Conservation (phyloP, 108 stramenopile species). For the Parietichytrium sp. region DNA sequence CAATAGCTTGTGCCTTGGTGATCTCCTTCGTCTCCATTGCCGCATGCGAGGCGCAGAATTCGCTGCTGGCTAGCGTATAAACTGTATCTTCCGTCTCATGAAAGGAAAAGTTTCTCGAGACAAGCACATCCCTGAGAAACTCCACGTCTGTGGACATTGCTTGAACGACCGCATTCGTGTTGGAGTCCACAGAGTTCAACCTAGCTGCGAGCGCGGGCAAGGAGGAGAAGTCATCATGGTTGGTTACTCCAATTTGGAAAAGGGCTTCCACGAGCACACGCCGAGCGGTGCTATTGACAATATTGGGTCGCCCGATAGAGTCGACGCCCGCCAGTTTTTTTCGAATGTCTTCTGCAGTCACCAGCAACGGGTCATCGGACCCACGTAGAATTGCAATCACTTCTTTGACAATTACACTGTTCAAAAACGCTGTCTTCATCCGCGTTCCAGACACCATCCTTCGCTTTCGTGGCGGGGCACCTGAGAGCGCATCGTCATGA, state of each 20-base stretch:
- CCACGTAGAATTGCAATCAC: not conserved
- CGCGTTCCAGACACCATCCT: not conserved
- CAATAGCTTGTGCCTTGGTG: too few species aligned
- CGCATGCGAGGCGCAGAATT: too few species aligned
- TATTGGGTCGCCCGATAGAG: not conserved
- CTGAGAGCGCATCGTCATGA: too few species aligned
- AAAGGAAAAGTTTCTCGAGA: constrained; percentile 22
- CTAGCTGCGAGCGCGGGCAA: not conserved
- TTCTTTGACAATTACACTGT: constrained; percentile 34
- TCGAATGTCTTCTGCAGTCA: constrained; percentile 7
- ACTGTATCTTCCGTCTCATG: too few species aligned
- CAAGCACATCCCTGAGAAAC: not conserved
- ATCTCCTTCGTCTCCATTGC: too few species aligned
- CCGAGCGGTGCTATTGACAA: not conserved
- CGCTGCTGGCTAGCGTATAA: constrained; percentile 17
- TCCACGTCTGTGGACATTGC: not conserved
- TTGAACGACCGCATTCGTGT: not conserved
- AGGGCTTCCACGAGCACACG: constrained; percentile 14
- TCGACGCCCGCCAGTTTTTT: not conserved
- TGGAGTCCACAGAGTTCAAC: constrained; percentile 14
- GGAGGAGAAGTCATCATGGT: constrained; percentile 27
- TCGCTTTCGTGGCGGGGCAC: too few species aligned
- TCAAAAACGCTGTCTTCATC: constrained; percentile 35
- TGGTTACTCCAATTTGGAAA: constrained; percentile 26
- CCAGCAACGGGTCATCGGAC: constrained; percentile 3